Conservation (phyloP, 106 monocot species). For the Amphibolis antarctica region DNA sequence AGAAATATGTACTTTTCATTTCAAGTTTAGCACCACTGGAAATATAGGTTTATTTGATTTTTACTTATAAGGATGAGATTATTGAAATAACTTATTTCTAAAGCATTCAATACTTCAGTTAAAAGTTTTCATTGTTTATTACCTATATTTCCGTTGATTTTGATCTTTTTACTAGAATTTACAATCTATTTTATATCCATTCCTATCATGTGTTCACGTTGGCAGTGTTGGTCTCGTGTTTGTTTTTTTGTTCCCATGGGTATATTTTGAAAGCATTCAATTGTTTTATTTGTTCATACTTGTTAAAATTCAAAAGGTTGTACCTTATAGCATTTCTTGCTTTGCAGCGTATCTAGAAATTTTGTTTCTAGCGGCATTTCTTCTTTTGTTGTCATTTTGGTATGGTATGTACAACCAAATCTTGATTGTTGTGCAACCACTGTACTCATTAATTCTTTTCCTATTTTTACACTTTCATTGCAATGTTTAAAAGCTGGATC, state of each 20-base stretch:
- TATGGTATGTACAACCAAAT: slow-evolving; percentile 9
- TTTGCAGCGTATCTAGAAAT: slow-evolving; percentile 85
- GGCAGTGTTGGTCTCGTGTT: slow-evolving; percentile 75
- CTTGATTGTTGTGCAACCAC: background rate
- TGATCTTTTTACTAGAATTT: slow-evolving; percentile 26
- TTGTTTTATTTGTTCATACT: background rate
- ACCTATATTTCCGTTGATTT: background rate
- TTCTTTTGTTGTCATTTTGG: slow-evolving; percentile 93
- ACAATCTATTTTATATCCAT: slow-evolving; percentile 49
- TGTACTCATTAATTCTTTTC: background rate
- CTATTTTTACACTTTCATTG: too few relatives aligned
- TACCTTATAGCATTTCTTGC: background rate
- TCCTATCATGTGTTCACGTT: slow-evolving; percentile 54
- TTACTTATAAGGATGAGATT: background rate
- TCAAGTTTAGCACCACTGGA: too few relatives aligned
- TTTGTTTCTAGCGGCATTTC: slow-evolving; percentile 80
- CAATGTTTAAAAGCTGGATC: too few relatives aligned
- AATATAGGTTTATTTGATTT: background rate
- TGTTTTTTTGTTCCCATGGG: slow-evolving; percentile 94
- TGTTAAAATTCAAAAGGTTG: background rate
- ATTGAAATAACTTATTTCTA: background rate
- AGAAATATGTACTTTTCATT: too few relatives aligned
- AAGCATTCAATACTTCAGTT: background rate
- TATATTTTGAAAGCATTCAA: slow-evolving; percentile 19
- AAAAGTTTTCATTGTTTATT: background rate